Conservation (phyloP, 208 protist species). For the Phytomonas sp. region DNA sequence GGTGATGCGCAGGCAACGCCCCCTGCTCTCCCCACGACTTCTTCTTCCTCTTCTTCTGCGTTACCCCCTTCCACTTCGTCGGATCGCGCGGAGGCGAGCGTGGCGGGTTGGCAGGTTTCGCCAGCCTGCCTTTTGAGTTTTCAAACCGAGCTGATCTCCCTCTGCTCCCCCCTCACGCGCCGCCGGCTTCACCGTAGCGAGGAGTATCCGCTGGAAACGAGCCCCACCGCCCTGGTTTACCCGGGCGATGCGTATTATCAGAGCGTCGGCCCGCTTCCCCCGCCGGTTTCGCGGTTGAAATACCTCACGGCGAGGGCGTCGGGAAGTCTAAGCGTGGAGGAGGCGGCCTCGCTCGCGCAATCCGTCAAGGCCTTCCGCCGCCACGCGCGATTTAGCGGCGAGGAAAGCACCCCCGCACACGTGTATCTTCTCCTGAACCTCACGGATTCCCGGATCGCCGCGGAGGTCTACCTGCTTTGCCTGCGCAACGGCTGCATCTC, state of each 20-base stretch:
- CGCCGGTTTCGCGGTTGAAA: slow-evolving; percentile 21
- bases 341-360: slow-evolving; percentile 26
- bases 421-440: slow-evolving; percentile 35
- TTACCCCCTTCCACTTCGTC: slow-evolving; percentile 28
- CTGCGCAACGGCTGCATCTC: slow-evolving; percentile 49
- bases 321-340: slow-evolving; percentile 14
- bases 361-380: slow-evolving; percentile 15
- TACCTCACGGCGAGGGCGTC: slow-evolving; percentile 26
- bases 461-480: slow-evolving; percentile 55
- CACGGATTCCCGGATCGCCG: slow-evolving; percentile 63
- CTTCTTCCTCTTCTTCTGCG: too few relatives aligned
- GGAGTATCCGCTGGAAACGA: background rate
- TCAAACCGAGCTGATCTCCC: slow-evolving; percentile 68
- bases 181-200: slow-evolving; percentile 25
- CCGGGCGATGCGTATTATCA: slow-evolving; percentile 43
- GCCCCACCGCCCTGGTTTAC: slow-evolving; percentile 54
- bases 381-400: background rate
- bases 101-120: slow-evolving; percentile 97
- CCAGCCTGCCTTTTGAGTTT: slow-evolving; percentile 77
- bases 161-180: slow-evolving; percentile 74
- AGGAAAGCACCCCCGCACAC: too few relatives aligned
- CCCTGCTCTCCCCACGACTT: background rate
- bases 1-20: slow-evolving; percentile 34
- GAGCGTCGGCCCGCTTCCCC: slow-evolving; percentile 20
- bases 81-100: slow-evolving; percentile 64